Evolutionary conservation across 495 filamentous ascomycete genomes (phyloP).

Genomic region (Penicillium lividum): DNA sequence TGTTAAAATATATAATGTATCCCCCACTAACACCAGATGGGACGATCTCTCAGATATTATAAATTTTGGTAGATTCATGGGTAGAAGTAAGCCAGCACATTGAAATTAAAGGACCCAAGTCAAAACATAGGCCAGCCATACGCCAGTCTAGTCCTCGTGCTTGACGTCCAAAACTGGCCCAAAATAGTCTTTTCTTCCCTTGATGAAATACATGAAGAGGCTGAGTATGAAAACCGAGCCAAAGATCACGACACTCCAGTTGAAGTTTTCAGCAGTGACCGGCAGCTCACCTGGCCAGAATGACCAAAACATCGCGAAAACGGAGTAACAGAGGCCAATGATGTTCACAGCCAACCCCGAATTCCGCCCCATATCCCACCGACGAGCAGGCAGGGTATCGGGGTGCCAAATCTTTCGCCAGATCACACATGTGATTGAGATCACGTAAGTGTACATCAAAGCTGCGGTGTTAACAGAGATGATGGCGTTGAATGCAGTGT

Average conservation of each 20-base stretch:
- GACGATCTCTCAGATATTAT: too few species aligned
- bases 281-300: conserved; percentile 43
- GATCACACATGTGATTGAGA: conserved; percentile 41
- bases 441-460: conserved; percentile 43
- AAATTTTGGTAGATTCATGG: too few species aligned
- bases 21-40: too few species aligned
- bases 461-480: conserved; percentile 43
- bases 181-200: conserved; percentile 29
- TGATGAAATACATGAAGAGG: conserved; percentile 33
- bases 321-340: conserved; percentile 35
- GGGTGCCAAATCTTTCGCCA: conserved; percentile 38
- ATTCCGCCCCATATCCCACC: conserved; percentile 41
- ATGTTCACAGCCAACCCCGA: conserved; percentile 38
- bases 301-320: conserved; percentile 45
- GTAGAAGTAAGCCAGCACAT: too few species aligned
- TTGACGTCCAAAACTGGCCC: conserved; percentile 22
- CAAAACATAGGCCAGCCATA: too few species aligned
- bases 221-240: conserved; percentile 37
- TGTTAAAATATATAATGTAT: too few species aligned
- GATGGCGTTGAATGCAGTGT: conserved; percentile 48
- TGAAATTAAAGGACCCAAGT: too few species aligned
- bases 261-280: conserved; percentile 48
- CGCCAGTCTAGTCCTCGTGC: too few species aligned
- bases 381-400: conserved; percentile 40
- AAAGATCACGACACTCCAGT: conserved; percentile 51